phyloP scores from a whole-genome alignment of 345 rosid genomes.

The Chamaenerion angustifolium region DNA sequence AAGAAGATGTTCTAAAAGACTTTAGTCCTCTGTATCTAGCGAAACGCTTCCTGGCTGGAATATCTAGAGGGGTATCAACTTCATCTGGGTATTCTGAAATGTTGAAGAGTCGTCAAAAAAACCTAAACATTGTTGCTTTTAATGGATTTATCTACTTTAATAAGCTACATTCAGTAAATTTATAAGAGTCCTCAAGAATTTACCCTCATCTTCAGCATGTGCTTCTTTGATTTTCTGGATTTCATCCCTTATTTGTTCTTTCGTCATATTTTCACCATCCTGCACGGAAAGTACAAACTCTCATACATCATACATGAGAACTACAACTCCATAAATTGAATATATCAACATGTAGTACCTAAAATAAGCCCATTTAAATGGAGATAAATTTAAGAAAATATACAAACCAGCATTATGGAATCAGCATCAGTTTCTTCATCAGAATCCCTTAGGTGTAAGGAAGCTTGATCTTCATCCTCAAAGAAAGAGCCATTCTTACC shows the following conservation, averaged over 20 bases:
- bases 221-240: slow-evolving; percentile 69
- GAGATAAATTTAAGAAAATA: not conserved
- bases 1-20: slow-evolving; percentile 84
- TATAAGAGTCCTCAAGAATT: slow-evolving; percentile 3
- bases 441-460: slow-evolving; percentile 40
- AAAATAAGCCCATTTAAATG: not conserved
- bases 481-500: slow-evolving; percentile 20
- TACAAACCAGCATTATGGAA: slow-evolving; percentile 64
- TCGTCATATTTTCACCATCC: slow-evolving; percentile 74
- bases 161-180: not conserved
- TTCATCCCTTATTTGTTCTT: slow-evolving; percentile 70
- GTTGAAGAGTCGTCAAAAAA: not conserved
- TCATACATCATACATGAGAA: not conserved
- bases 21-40: slow-evolving; percentile 86
- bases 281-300: slow-evolving; percentile 17
- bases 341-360: not conserved
- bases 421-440: slow-evolving; percentile 78
- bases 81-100: slow-evolving; percentile 83
- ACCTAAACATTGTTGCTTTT: not conserved
- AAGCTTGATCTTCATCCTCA: slow-evolving; percentile 47
- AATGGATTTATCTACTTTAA: not conserved
- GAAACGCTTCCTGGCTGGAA: slow-evolving; percentile 80
- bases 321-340: not conserved
- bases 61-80: slow-evolving; percentile 81
- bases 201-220: slow-evolving; percentile 91